phyloP scores from a whole-genome alignment of 1,139 yeast genomes.

The Debaryomycetaceae sp. region DNA sequence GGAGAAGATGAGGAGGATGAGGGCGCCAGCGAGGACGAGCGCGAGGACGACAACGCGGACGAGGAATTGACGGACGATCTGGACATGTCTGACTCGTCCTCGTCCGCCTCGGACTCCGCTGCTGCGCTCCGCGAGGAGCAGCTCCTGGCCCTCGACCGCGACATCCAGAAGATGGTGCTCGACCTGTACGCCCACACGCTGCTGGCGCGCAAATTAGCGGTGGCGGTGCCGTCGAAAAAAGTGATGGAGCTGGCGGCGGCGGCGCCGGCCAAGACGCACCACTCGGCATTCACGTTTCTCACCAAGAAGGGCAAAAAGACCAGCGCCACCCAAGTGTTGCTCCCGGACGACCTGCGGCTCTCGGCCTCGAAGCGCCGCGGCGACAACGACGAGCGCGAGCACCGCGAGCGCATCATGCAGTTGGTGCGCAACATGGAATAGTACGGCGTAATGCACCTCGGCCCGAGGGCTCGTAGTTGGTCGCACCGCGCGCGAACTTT shows the following conservation, averaged over 20 bases:
- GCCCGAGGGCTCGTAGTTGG: too few relatives aligned
- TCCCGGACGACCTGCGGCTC: slow-evolving; percentile 48
- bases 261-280: slow-evolving; percentile 10
- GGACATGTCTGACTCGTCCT: slow-evolving; percentile 5
- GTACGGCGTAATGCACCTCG: too few relatives aligned
- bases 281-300: slow-evolving; percentile 49
- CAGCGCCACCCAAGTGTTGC: slow-evolving; percentile 36
- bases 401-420: slow-evolving; percentile 39
- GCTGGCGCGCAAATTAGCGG: slow-evolving; percentile 14
- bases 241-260: slow-evolving; percentile 5
- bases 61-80: slow-evolving; percentile 13
- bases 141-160: slow-evolving; percentile 49
- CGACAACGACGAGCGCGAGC: slow-evolving; percentile 28
- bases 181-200: slow-evolving; percentile 41
- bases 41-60: slow-evolving; percentile 10
- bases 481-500: too few relatives aligned
- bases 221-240: slow-evolving; percentile 19
- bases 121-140: slow-evolving; percentile 41
- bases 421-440: slow-evolving; percentile 38
- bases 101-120: too few relatives aligned
- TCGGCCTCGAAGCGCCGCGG: slow-evolving; percentile 36
- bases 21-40: slow-evolving; percentile 13
- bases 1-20: slow-evolving; percentile 13
- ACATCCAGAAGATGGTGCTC: slow-evolving; percentile 44
- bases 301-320: slow-evolving; percentile 48